Evolutionary conservation across 192 early-diverging fungal genomes (phyloP), one percentile per base, ranked within the genome.

Genomic region (Ambispora gerdemannii): DNA sequence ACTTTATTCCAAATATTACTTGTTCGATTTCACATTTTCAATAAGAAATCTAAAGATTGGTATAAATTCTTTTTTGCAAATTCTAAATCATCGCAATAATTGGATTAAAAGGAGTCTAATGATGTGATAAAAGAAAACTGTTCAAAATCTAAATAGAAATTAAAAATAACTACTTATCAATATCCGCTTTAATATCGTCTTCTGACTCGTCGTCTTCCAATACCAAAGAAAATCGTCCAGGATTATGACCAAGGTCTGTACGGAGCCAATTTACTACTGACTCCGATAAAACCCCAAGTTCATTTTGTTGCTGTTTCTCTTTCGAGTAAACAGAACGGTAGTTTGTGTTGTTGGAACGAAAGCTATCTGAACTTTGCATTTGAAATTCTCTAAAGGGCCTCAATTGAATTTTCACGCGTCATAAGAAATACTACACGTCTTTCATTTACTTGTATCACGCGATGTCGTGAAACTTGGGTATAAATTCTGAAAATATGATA

Each of bases 21-120:
- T 69, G 7, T n/a, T 34, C n/a, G 67, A 38, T 69, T 56, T 69
- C 17, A 69, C 34, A 31, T 34, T 19, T 28, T 69, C 52, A 20
- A 69, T 58, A 22, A 69, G 52, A 33, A 69, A 69, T 33, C 30
- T 53, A 17, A 69, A 55, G n/a, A 69, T 56, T 22, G 67, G 52
- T 33, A 56, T 30, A 33, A 69, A 69, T 36, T 69, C 67, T 19
- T 56, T 69, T 6, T 50, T 55, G 33, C 67, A 69, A 58, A 69
- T 17, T 36, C 67, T 69, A 31, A 60, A 17, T n/a, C n/a, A n/a
- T n/a, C n/a, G n/a, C n/a, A n/a, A n/a, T n/a, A n/a, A n/a, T n/a
- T n/a, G n/a, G n/a, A n/a, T n/a, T n/a, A n/a, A n/a, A n/a, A n/a
- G n/a, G n/a, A n/a, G n/a, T n/a, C n/a, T n/a, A n/a, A n/a, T n/a